phyloP scores from a whole-genome alignment of 257 asterid species.

The Plantago ovata region DNA sequence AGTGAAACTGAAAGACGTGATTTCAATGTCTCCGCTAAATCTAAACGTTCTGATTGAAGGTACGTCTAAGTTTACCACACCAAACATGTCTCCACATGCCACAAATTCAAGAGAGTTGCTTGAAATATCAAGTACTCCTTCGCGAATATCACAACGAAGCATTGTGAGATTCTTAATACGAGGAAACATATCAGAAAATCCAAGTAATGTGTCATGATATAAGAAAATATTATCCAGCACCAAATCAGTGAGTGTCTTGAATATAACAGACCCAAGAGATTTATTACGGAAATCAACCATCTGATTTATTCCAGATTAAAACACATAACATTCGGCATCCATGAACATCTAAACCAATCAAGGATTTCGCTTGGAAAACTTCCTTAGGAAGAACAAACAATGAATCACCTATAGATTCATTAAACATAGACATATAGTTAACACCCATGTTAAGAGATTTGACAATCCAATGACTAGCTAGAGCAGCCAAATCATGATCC shows the following conservation, averaged over 20 bases:
- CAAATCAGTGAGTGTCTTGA: background rate
- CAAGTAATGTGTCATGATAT: background rate
- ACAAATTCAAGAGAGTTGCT: constrained; percentile 15
- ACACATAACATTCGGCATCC: constrained; percentile 3
- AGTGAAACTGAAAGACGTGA: background rate
- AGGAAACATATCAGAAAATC: constrained; percentile 9
- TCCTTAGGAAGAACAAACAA: background rate
- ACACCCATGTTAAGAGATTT: constrained; percentile 12
- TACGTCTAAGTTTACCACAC: constrained; percentile 9
- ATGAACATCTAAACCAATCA: background rate
- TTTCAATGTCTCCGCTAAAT: background rate
- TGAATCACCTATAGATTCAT: background rate
- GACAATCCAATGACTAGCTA: constrained; percentile 3
- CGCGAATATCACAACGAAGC: background rate
- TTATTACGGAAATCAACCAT: background rate
- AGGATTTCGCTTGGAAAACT: constrained; percentile 4
- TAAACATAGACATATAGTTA: background rate
- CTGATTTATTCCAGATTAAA: constrained; percentile 5
- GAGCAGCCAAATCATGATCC: background rate
- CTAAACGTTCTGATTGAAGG: background rate
- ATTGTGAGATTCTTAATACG: background rate
- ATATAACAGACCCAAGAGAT: background rate
- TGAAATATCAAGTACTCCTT: background rate
- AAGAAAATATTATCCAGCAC: background rate
- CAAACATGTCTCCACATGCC: background rate